These are phyloP conservation scores for Erythrophleum ivorense DNA, from an alignment of 331 rosid genomes.

Conservation along the genomic window DNA sequence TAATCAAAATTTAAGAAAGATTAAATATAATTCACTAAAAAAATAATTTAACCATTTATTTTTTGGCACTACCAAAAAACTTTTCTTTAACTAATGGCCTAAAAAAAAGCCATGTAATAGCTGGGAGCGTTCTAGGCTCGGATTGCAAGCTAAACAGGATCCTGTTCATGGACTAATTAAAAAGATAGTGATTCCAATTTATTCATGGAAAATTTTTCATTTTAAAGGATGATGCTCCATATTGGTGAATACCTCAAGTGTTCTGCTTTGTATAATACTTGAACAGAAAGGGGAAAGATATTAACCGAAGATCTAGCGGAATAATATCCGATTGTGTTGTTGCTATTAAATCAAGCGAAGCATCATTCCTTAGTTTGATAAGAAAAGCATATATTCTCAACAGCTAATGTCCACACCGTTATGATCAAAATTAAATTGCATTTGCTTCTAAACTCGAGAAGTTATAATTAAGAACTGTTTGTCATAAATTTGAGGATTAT, in stretches of 20 bases:
- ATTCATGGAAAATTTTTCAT: neutral
- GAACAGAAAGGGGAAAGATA: neutral
- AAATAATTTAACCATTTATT: too few relatives aligned
- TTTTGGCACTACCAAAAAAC: neutral
- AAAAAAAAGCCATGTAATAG: neutral
- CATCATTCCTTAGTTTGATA: constrained; percentile 41
- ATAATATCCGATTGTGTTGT: constrained; percentile 45
- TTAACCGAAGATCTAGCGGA: constrained; percentile 26
- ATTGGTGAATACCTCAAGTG: neutral
- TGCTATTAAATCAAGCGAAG: constrained; percentile 40
- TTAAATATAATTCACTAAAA: too few relatives aligned
- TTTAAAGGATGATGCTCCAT: constrained; percentile 2
- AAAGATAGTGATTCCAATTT: neutral
- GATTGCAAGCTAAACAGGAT: neutral
- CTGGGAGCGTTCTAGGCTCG: neutral
- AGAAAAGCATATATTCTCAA: constrained; percentile 62
- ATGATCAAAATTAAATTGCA: constrained; percentile 8
- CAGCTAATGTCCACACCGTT: constrained; percentile 1
- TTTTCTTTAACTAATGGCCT: neutral
- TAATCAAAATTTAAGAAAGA: too few relatives aligned
- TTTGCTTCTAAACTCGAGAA: neutral
- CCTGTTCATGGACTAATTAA: neutral
- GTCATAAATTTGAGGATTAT: neutral
- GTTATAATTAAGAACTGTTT: constrained; percentile 1
- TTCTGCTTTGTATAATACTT: neutral